Percentiles rank a stretch among this genome's conserved stretches.
phyloP scores from a whole-genome alignment of 192 early-diverging fungal genomes.

The Backusella morwellensis region DNA sequence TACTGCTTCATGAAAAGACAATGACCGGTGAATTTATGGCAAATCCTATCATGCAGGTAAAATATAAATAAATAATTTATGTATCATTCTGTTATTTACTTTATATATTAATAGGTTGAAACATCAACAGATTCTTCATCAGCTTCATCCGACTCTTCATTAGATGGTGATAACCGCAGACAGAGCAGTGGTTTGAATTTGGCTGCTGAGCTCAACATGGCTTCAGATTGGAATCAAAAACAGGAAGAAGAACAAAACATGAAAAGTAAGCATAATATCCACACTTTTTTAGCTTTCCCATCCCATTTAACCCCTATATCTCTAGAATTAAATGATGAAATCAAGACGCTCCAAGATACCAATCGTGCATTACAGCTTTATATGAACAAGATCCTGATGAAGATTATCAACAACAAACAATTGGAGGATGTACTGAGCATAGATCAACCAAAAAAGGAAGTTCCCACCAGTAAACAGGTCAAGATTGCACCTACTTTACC shows the following conservation, averaged over 20 bases:
- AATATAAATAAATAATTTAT: neutral
- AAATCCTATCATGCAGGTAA: conserved; percentile 59
- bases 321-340: conserved; percentile 54
- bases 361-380: conserved; percentile 70
- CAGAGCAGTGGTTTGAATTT: conserved; percentile 30
- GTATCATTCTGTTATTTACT: neutral
- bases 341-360: conserved; percentile 58
- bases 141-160: neutral
- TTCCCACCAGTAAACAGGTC: neutral
- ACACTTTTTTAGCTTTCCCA: neutral
- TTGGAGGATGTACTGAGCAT: conserved; percentile 45
- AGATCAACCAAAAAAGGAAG: conserved; percentile 34
- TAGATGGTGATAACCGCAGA: neutral
- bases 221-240: conserved; percentile 7
- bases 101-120: neutral
- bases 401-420: conserved; percentile 64
- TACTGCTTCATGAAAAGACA: conserved; percentile 76
- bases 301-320: too few species aligned
- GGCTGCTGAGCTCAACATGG: conserved; percentile 31
- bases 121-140: neutral
- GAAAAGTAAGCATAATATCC: conserved; percentile 14
- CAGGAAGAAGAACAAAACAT: conserved; percentile 13
- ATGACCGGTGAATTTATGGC: conserved; percentile 76
- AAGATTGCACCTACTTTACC: neutral
- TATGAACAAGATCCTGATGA: conserved; percentile 73